A percentile compares a stretch with the other conserved stretches of the same genome.
Conservation (phyloP, 257 asterid genomes). For the Solanum medicagineum region DNA sequence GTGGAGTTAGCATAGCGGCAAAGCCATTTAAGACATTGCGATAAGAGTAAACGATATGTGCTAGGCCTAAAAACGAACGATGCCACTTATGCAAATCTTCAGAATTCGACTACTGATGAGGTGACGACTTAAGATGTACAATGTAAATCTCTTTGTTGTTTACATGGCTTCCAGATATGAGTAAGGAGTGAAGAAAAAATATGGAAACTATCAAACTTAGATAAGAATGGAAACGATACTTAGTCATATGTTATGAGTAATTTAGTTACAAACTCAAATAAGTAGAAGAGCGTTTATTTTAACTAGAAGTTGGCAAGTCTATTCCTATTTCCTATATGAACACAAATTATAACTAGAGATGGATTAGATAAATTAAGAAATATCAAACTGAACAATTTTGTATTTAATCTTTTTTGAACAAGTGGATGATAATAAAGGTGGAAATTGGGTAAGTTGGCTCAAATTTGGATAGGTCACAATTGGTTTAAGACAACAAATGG, state of each 20-base stretch:
- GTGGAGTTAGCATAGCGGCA: constrained; percentile 7
- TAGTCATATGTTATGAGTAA: neutral
- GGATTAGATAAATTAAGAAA: too few relatives aligned
- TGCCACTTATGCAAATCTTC: constrained; percentile 6
- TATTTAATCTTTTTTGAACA: too few relatives aligned
- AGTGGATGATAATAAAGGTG: too few relatives aligned
- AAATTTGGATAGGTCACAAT: too few relatives aligned
- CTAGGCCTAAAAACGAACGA: constrained; percentile 9
- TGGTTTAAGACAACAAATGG: too few relatives aligned
- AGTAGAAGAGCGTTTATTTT: neutral
- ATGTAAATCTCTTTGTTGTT: neutral
- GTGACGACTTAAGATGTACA: neutral
- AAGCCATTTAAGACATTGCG: constrained; percentile 11
- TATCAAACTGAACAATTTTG: neutral
- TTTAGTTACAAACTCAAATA: too few relatives aligned
- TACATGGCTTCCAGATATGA: neutral
- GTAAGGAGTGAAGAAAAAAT: neutral
- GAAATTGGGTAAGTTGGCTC: too few relatives aligned
- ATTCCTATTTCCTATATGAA: too few relatives aligned
- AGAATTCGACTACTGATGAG: neutral
- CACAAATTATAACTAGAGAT: neutral
- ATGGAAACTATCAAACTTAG: neutral
- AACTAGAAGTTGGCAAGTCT: neutral
- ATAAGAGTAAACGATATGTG: constrained; percentile 6
- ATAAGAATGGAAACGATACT: neutral